Base-by-base conservation (phyloP, 2,329 filamentous ascomycete species). In the Phoma sp. region DNA sequence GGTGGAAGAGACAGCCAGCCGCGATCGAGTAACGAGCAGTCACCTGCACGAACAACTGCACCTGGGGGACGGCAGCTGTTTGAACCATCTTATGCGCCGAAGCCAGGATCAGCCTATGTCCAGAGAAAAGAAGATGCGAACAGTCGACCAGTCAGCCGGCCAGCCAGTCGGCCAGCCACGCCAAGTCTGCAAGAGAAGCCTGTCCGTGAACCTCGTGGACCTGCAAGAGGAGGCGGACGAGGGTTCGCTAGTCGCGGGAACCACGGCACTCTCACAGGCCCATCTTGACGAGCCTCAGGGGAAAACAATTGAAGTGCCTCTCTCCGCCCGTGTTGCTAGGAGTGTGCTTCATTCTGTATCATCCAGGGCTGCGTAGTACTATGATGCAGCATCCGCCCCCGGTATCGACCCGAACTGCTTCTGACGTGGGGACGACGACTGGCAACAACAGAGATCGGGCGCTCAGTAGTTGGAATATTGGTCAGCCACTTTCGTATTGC, bases 151-250 rank as follows among this genome's bases (percentile, higher is more conserved):
- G 80, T 77, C 7, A 81, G 80, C 44, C 75, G 79, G 56, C 74
- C 80, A 27, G 80, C 77, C 7, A 81, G 80, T 44, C 75, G 79
- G 53, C 75, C 80, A 17, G 80, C 78, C 12, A 81, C 82, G 4
- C 81, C 82, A n/a, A 83, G 82, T 48, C 84, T 86, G 25, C 84
- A 88, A 41, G 85, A 89, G 43, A 86, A 88, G 59, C 84, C 90
- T 15, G 84, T 92, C 56, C 85, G 93, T 59, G 81, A 85, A 68
- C 92, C 93, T 1, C 84, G 85, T 67, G 92, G 92, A 9, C 93
- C 93, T 9, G 83, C 84, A 41, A 90, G 90, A 54, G 84, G 89
- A 68, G 90, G 88, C 51, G 91, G 91, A 0, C 92, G 92, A 75
- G 90, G 89, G 32, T 93, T 95, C 69, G 84, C 82, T 41, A 81